Base-by-base conservation (phyloP, 805 yeast species). In the Saturnispora diversa region DNA sequence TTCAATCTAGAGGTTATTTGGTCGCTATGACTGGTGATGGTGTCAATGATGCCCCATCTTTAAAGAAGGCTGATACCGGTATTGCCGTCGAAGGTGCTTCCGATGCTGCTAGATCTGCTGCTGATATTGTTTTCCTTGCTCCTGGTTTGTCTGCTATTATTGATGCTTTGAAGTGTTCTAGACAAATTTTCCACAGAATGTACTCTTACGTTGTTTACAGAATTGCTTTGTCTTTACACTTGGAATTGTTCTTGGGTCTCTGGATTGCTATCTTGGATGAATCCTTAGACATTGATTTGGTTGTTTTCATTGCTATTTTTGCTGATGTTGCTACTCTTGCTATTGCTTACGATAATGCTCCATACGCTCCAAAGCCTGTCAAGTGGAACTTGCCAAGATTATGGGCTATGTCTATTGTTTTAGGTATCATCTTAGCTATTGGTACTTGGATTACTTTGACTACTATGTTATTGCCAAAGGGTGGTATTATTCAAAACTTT, bases 11-110 rank as follows among this genome's bases (percentile, higher is more conserved):
- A 77, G 95, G 95, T 70, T 85, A 83, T 80, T 77, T 86, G 71
- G 94, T 87, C 71, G 96, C 95, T 69, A 86, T 86, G 96, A 86
- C 96, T 75, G 96, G 96, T 83, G 96, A 86, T 66, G 96, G 96
- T 84, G 95, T 86, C 65, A 86, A 86, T 75, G 96, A 86, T 72
- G 95, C 95, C 59, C 96, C 96, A 61, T 86, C 95, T 52, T 77
- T 86, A 71, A 86, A 86, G 86, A 86, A 86, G 77, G 94, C 94
- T 58, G 87, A 80, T 62, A 78, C 84, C 54, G 97, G 97, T 81
- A 87, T 87, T 74, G 96, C 97, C 62, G 95, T 86, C 67, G 95
- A 86, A 74, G 95, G 95, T 80, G 88, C 95, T 60, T 83, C 95
- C 56, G 95, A 85, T 72, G 90, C 94, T 68, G 95, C 95, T 54